Conservation (phyloP, 2,329 filamentous ascomycete genomes). For the Tolypocladium album region DNA sequence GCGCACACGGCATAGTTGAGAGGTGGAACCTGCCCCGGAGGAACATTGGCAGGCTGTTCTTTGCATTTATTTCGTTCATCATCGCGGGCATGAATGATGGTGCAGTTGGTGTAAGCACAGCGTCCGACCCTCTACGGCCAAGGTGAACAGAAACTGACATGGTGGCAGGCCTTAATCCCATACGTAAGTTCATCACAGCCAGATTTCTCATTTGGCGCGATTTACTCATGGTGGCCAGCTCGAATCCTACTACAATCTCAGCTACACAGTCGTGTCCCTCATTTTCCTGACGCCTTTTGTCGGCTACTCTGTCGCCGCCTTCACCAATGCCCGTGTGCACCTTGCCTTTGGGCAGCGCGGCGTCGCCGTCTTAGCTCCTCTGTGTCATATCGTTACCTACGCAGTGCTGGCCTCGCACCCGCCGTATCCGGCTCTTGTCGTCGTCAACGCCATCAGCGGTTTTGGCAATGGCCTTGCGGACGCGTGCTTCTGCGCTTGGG, state of each 20-base stretch:
- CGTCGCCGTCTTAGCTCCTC: conserved; percentile 50
- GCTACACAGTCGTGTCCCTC: conserved; percentile 49
- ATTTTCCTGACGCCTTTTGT: conserved; percentile 54
- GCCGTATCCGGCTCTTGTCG: conserved; percentile 51
- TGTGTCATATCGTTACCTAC: conserved; percentile 52
- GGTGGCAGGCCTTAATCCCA: conserved; percentile 20
- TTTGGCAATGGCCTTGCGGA: conserved; percentile 57
- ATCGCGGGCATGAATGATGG: conserved; percentile 55
- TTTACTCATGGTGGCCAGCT: conserved; percentile 26
- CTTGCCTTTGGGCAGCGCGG: conserved; percentile 53
- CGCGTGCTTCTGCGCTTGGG: conserved; percentile 37
- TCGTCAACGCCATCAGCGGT: conserved; percentile 52
- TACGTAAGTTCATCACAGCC: conserved; percentile 15
- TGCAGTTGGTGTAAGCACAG: conserved; percentile 42
- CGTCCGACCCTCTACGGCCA: not conserved
- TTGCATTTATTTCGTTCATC: conserved; percentile 47
- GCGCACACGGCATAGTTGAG: conserved; percentile 15
- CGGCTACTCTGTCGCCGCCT: conserved; percentile 50
- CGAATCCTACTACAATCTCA: conserved; percentile 48
- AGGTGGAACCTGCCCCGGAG: conserved; percentile 24
- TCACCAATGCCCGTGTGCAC: conserved; percentile 51
- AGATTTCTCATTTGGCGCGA: too few relatives aligned
- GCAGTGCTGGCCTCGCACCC: conserved; percentile 50
- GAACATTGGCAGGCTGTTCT: conserved; percentile 19
- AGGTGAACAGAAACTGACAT: not conserved